phyloP scores from a whole-genome alignment of 73 alveolate genomes.

The Tetrahymena malaccensis region DNA sequence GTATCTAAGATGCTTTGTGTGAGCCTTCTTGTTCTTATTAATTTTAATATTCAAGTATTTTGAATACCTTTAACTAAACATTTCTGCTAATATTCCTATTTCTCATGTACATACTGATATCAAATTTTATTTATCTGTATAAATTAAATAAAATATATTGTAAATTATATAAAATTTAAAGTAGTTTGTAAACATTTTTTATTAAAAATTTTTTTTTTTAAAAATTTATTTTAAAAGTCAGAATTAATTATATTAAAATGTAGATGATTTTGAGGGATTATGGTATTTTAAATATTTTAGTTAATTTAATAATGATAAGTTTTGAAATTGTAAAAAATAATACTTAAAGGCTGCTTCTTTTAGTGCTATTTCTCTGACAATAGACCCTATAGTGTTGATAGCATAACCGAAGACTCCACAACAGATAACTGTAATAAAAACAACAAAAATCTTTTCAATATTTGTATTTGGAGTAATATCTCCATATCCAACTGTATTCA shows the following conservation, averaged over 20 bases:
- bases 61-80: background rate
- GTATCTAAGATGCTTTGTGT: background rate
- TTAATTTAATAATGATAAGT: no score
- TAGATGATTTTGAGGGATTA: no score
- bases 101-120: background rate
- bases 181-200: background rate
- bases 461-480: conserved; percentile 52
- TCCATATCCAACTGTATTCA: conserved; percentile 78
- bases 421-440: conserved; percentile 49
- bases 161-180: no score
- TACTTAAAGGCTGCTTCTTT: background rate
- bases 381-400: conserved; percentile 38
- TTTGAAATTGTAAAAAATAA: no score
- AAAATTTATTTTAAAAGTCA: no score
- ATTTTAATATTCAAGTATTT: background rate
- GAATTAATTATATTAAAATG: no score
- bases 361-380: background rate
- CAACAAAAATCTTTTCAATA: conserved; percentile 50
- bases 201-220: background rate
- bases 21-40: background rate
- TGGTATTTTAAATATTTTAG: no score
- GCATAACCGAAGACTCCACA: conserved; percentile 55
- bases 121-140: background rate
- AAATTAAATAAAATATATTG: no score
- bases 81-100: background rate